Base-by-base conservation (phyloP, 768 basidiomycete genomes). In the Austroboletus festivus region DNA sequence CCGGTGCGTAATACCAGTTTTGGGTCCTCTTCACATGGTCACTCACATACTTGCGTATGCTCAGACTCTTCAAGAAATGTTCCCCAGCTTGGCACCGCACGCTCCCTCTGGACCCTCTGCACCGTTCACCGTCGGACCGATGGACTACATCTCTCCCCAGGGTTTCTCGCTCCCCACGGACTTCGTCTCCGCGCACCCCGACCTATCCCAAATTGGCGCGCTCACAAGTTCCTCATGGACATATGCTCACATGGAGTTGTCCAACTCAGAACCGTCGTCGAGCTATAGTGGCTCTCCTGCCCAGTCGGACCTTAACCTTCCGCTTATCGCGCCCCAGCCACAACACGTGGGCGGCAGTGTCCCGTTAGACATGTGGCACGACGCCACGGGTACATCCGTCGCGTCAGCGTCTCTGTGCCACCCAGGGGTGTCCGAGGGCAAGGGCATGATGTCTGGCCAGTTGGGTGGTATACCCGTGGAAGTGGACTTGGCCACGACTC, bases 281-380 rank as follows among this genome's bases (percentile, higher is more conserved):
- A 61, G 67, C 5, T 77, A 76, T 55, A 70, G 73, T 0, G 71
- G 72, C 1, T 77, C 76, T 0, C 73, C 74, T 0, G 59, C 68
- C 0, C 67, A 52, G 0, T 62, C 68, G 3, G 67, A 71, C 13
- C 55, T 55, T 40, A 43, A 55, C 13, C 52, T 68, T 0, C 67
- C 67, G 0, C 22, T 69, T 18, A 20, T 56, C 16, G 68, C 68
- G 16, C 68, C 65, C 1, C 60, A 54, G 19, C 64, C 61, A 2
- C 63, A 65, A 30, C 56, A 56, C 12, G 47, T 35, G 2, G 31
- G 48, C 6, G 40, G 23, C 0, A 45, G 38, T 0, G 2, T 41
- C 7, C 12, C 42, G 3, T 64, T 58, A 18, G 57, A 67, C 5
- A 30, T 53, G 20, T 65, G 64, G 64, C 53, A 47, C 0, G 60